Percentiles rank a stretch among this genome's conserved stretches.
Evolutionary conservation across 352 stramenopile species (phyloP).

Genomic region (Thalassiosira livingstoniorum): DNA sequence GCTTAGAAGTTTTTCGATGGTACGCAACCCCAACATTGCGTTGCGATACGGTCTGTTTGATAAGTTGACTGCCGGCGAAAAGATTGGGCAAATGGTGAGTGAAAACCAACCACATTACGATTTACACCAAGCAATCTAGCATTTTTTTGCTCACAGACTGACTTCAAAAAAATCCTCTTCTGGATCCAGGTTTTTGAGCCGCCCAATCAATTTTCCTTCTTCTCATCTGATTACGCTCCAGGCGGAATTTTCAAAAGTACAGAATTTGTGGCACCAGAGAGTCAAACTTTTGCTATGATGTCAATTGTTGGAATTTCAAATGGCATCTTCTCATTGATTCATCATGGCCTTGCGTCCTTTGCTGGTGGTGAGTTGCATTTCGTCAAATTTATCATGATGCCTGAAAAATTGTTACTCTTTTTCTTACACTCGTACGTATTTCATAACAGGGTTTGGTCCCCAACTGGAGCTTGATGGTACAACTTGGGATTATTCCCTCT

Average conservation of each 20-base stretch:
- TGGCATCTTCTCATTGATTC: slow-evolving; percentile 65
- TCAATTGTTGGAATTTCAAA: slow-evolving; percentile 58
- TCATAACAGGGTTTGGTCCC: slow-evolving; percentile 73
- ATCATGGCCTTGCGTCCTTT: slow-evolving; percentile 65
- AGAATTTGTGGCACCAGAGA: slow-evolving; percentile 60
- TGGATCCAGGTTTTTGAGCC: too few species aligned
- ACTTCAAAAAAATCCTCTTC: too few species aligned
- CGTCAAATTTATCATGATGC: slow-evolving; percentile 9
- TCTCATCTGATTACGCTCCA: slow-evolving; percentile 61
- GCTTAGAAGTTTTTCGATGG: slow-evolving; percentile 32
- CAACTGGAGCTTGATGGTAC: too few species aligned
- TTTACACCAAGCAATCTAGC: too few species aligned
- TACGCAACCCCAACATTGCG: slow-evolving; percentile 31
- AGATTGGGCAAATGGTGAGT: slow-evolving; percentile 75
- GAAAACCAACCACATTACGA: too few species aligned
- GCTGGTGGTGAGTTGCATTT: slow-evolving; percentile 44
- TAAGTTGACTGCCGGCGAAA: slow-evolving; percentile 38
- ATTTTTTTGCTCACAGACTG: too few species aligned
- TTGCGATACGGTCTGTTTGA: slow-evolving; percentile 28
- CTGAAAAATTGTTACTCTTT: too few species aligned
- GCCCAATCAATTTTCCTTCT: slow-evolving; percentile 71
- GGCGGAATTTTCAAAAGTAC: slow-evolving; percentile 52
- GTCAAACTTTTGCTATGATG: slow-evolving; percentile 55
- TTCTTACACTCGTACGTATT: too few species aligned
- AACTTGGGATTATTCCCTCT: slow-evolving; percentile 33